Conservation (phyloP, 2,329 filamentous ascomycete species). For the Trichoderma hamatum region DNA sequence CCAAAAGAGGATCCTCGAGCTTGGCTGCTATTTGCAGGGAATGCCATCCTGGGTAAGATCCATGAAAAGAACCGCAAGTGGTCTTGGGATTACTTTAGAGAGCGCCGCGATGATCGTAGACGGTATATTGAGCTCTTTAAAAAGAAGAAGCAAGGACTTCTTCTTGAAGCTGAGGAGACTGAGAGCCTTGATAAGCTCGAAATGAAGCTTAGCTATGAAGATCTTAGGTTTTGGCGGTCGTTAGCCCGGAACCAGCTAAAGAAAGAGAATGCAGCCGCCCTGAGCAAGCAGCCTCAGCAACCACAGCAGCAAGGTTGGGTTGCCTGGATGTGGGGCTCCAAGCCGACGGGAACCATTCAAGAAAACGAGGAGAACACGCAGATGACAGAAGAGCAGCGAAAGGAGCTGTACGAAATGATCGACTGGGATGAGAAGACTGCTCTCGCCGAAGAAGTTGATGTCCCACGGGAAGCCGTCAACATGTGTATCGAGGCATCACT, state of each 20-base stretch:
- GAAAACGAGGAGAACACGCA: slow-evolving; percentile 71
- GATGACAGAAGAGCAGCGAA: slow-evolving; percentile 93
- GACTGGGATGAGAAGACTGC: slow-evolving; percentile 98
- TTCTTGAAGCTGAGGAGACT: slow-evolving; percentile 69
- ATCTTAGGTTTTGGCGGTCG: slow-evolving; percentile 95
- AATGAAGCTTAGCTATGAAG: slow-evolving; percentile 88
- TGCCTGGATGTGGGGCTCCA: slow-evolving; percentile 87
- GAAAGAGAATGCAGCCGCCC: slow-evolving; percentile 90
- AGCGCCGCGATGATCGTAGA: slow-evolving; percentile 85
- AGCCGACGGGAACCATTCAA: slow-evolving; percentile 64
- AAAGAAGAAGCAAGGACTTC: slow-evolving; percentile 78
- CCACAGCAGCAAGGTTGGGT: slow-evolving; percentile 83
- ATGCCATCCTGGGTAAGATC: slow-evolving; percentile 89
- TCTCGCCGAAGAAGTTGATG: slow-evolving; percentile 82
- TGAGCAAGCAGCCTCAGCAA: slow-evolving; percentile 61
- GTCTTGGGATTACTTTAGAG: slow-evolving; percentile 95
- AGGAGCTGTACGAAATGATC: slow-evolving; percentile 96
- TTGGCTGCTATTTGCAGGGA: slow-evolving; percentile 89
- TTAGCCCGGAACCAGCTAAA: slow-evolving; percentile 90
- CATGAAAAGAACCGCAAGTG: slow-evolving; percentile 90
- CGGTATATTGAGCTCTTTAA: slow-evolving; percentile 96
- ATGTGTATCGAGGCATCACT: slow-evolving; percentile 90
- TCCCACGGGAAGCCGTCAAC: slow-evolving; percentile 89
- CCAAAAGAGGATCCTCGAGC: slow-evolving; percentile 89
- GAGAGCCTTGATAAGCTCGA: slow-evolving; percentile 78